phyloP scores from a whole-genome alignment of 495 filamentous ascomycete genomes.

The Terfezia boudieri region DNA sequence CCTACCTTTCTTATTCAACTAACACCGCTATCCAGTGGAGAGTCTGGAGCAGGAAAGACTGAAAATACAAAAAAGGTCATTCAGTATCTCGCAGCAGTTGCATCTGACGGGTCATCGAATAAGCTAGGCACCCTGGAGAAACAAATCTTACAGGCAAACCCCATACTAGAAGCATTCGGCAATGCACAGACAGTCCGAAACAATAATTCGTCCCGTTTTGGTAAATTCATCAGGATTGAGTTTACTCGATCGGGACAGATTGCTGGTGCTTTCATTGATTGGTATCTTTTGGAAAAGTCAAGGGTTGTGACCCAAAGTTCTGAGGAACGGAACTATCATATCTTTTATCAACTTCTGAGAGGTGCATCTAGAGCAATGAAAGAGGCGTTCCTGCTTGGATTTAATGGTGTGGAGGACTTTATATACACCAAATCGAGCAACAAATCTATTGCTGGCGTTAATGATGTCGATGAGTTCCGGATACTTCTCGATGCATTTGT shows the following conservation, averaged over 20 bases:
- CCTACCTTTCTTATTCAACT: constrained; percentile 76
- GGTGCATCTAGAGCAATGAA: constrained; percentile 55
- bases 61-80: constrained; percentile 99
- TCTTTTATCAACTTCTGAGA: constrained; percentile 88
- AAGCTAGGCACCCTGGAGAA: constrained; percentile 46
- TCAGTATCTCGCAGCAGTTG: constrained; percentile 90
- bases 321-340: constrained; percentile 85
- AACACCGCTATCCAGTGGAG: constrained; percentile 67
- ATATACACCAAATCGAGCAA: constrained; percentile 79
- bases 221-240: constrained; percentile 97
- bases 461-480: constrained; percentile 78
- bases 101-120: constrained; percentile 34
- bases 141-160: constrained; percentile 90
- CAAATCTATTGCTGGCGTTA: constrained; percentile 72
- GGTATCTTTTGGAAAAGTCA: constrained; percentile 95
- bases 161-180: constrained; percentile 93
- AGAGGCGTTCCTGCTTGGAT: constrained; percentile 50
- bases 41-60: constrained; percentile 96
- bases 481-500: constrained; percentile 75
- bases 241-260: constrained; percentile 82
- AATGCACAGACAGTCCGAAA: constrained; percentile 96
- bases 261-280: constrained; percentile 89
- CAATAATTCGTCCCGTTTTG: constrained; percentile 96
- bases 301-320: constrained; percentile 71
- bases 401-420: constrained; percentile 61